Evolutionary conservation across 106 monocot species (phyloP).

Genomic region (Apostasia shenzhenica): DNA sequence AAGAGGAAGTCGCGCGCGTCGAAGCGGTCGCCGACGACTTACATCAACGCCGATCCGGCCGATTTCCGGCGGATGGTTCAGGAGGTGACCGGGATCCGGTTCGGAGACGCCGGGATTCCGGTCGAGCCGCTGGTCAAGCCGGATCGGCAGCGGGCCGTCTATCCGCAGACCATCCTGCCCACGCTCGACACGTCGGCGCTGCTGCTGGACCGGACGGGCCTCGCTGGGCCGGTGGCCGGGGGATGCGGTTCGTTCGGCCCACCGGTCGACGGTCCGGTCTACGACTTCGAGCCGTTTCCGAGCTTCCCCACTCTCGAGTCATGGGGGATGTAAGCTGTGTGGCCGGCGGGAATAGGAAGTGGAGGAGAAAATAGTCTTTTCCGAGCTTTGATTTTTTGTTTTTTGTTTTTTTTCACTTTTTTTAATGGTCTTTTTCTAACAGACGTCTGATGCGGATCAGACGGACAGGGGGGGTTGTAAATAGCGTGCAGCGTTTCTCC

Average conservation of each 20-base stretch:
- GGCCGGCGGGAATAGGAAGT: background rate
- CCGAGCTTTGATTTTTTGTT: background rate
- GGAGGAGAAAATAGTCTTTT: no score
- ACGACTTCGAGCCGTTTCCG: constrained; percentile 26
- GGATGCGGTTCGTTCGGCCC: background rate
- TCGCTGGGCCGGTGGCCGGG: background rate
- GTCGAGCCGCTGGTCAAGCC: constrained; percentile 7
- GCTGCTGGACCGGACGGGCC: constrained; percentile 10
- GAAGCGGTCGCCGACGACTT: constrained; percentile 40
- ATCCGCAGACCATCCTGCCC: constrained; percentile 17
- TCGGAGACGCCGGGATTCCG: background rate
- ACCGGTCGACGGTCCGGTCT: constrained; percentile 8
- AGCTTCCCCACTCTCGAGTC: constrained; percentile 62
- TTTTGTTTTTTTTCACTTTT: background rate
- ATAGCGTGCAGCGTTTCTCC: constrained; percentile 1
- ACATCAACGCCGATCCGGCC: constrained; percentile 53
- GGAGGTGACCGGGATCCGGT: constrained; percentile 47
- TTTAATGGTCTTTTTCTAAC: background rate
- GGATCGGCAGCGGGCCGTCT: constrained; percentile 14
- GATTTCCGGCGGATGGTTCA: constrained; percentile 72
- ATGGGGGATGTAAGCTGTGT: constrained; percentile 27
- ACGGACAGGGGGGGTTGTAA: background rate
- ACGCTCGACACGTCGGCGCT: constrained; percentile 47
- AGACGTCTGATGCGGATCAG: constrained; percentile 8
- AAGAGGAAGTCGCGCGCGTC: constrained; percentile 44